Evolutionary conservation across 2,329 filamentous ascomycete genomes (phyloP), one percentile per base, ranked within the genome.

Genomic region (Beauveria brongniartii): DNA sequence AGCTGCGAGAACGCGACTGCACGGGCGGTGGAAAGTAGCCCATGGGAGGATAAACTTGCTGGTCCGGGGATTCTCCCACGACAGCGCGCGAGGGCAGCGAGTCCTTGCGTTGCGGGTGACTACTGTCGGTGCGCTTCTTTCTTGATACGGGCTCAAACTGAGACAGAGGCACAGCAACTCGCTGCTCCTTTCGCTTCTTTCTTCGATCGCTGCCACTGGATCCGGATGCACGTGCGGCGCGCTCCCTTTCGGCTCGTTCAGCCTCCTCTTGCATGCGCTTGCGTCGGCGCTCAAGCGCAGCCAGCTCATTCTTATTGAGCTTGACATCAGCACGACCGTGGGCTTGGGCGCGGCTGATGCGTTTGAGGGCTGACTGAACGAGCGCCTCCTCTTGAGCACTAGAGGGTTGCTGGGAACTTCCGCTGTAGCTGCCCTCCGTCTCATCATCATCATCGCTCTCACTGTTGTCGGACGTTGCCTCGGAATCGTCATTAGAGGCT

Each of bases 311-410:
- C 68, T 87, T 83, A 67, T 83, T 91, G 64, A 97, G 81, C 71
- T 87, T 89, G 61, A 97, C 90, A 61, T 95, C 90, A 50, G 82
- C 79, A 72, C 87, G 88, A 64, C 92, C 92, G 69, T 85, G 85
- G 64, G 84, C 84, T 71, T 90, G 86, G 18, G 92, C 91, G 65
- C 86, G 83, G 65, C 87, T 84, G 70, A 97, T 95, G 66, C 91
- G 88, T 67, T 87, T 85, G 73, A 95, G 76, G 46, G 92, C 92
- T 65, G 85, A 85, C 65, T 92, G 87, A 65, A 94, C 85, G 67
- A 96, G 74, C 64, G 82, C 81, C 66, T 93, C 88, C 71, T 96
- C 91, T 67, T 83, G 83, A 62, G 90, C 85, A 67, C 78, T 78
- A 65, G 82, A 78, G 62, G 82, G 79, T 64, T 85, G 69, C 64